Base-by-base conservation (phyloP, 1,284 basidiomycete species). In the Cutaneotrichosporon cutaneum region DNA sequence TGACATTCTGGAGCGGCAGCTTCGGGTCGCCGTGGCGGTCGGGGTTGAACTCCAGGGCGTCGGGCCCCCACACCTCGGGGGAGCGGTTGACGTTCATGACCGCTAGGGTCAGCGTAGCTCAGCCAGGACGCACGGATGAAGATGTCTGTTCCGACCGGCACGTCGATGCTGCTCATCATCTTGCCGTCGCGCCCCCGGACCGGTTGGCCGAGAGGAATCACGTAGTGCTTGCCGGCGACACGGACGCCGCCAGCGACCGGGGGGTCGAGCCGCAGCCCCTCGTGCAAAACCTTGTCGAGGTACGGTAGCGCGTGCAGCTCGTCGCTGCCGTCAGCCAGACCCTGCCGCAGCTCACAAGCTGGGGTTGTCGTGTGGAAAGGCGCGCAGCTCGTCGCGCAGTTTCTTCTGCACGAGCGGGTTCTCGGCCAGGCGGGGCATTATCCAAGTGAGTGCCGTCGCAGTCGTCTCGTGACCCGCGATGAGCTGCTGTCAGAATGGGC, bases 381-480 rank as follows among this genome's bases (percentile, higher is more conserved):
- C 64, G 39, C 73, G 68, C 0, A 88, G 74, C 52, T 87, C 87
- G 11, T 76, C 76, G 4, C 88, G 83, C 2, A 92, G 81, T 39
- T 78, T 78, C n/a, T 72, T 67, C 73, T 92, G 90, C 6, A 82
- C 76, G 0, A 78, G 77, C 0, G 82, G 84, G 56, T 85, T 71
- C 27, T 80, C 81, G 0, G 87, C 82, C 14, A 92, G 84, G 21
- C 84, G 83, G 72, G 87, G 88, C 1, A 91, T 78, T 59, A 83
- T 84, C 89, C 90, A 93, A 2, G 87, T 84, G 1, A 89, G 79
- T 0, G 87, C 85, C 0, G 85, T 86, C 0, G 85, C 85, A 0
- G 86, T 88, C 0, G 91, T 92, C 73, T 92, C 90, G 73, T 91
- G 88, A 0, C 90, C 90, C 0, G 78, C 76, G 1, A 77, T 63